Evolutionary conservation across 805 yeast genomes (phyloP), one percentile per base, ranked within the genome.

Genomic region (Lipomyces mesembrius): DNA sequence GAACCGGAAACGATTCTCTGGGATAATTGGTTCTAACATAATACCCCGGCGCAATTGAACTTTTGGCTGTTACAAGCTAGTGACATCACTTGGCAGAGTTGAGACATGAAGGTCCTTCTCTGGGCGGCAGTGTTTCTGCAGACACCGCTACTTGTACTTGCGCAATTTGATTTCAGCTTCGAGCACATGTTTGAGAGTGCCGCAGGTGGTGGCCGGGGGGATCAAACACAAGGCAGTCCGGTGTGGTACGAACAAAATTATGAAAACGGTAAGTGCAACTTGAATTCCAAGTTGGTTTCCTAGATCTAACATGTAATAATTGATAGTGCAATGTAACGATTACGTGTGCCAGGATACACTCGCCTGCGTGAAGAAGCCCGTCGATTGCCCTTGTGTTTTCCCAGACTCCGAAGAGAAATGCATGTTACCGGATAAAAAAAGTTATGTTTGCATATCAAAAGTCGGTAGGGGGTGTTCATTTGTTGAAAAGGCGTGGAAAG

Each of bases 331-430:
- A 2, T 95, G 99, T 75, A 77, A 79, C 9, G 80, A 80, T 5
- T 94, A 88, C 76, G 78, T 94, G 46, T 95, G 99, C 75, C 91
- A 91, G 2, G 96, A 88, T 72, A 91, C 98, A 0, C 81, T 87
- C 53, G 82, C 82, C 9, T 95, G 99, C 79, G 99, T 91, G 0
- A 82, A 83, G 1, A 73, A 78, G 1, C 86, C 91, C 0, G 72
- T 82, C 7, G 90, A 88, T 61, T 95, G 99, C 76, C 97, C 98
- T 1, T 95, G 99, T 76, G 92, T 91, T 2, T 94, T 86, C 75
- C 95, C 97, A 1, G 85, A 87, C 66, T 88, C 96, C 0, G 97
- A 94, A 76, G 74, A 90, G 68, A 89, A 91, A 74, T 95, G 99
- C 77, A 75, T 83, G 1, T 79, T 91, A 53, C 96, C 97, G 0